Evolutionary conservation across 2,329 filamentous ascomycete species (phyloP), one percentile per base, ranked within the genome.

Genomic region (Hymenoscyphus linearis): DNA sequence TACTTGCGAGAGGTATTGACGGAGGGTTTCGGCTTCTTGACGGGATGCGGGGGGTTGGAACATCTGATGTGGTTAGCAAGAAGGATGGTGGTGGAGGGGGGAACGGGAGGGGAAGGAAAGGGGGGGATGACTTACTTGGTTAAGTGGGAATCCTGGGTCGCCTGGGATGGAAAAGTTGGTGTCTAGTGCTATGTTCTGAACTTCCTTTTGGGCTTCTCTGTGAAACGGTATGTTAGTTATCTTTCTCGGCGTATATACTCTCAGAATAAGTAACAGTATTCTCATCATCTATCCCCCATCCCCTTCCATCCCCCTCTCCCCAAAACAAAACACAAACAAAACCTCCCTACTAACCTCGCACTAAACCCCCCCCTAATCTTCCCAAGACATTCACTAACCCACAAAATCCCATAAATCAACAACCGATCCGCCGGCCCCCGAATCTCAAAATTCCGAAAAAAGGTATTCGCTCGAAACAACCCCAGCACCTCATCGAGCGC

Each of bases 371-470:
- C n/a, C 36, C 27, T 35, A 37, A 98, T 92, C 82, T 95, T 96
- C 71, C 82, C 81, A 74, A 99, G 79, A 71, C 91, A 93, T 76
- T 98, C 93, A 77, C 88, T 93, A 71, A 98, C 84, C 77, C 93
- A 98, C 74, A 96, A 83, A 75, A 97, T 99, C 65, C 93, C 93
- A 79, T 99, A 99, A 72, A 98, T 93, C 68, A 99, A 83, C 72
- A 98, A 86, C 47, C 95, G 85, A 78, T 99, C 95, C 62, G 95
- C 93, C 27, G 91, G 90, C 14, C 95, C 95, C 78, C 96, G 93
- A 80, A 98, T 96, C 82, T 98, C 95, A 72, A 99, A 99, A 83
- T 98, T 99, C 72, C 95, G 90, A 83, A 98, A 99, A 78, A 99
- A 93, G 63, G 93, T 97, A 81, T 99, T 98, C 71, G 95, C 93